phyloP scores from a whole-genome alignment of 2,329 filamentous ascomycete species.

The Lasiodiplodia sp. region DNA sequence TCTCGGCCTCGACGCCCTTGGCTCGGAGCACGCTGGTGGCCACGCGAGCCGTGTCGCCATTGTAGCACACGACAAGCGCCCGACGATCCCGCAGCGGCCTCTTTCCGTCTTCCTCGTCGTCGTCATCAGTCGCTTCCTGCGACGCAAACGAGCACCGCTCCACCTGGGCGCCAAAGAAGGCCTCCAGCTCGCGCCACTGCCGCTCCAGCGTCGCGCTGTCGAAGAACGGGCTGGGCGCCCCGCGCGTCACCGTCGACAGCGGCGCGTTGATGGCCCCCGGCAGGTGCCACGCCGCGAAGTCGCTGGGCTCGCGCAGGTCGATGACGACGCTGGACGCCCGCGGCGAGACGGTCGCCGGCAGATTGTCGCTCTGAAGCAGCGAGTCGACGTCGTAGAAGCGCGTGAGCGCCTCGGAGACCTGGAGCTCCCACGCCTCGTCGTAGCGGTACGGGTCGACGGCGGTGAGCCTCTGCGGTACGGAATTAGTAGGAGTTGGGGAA shows the following conservation, averaged over 20 bases:
- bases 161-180: constrained; percentile 43
- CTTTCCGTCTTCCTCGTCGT: background rate
- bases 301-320: constrained; percentile 37
- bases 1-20: constrained; percentile 45
- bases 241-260: constrained; percentile 45
- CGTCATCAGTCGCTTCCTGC: constrained; percentile 15
- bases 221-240: constrained; percentile 55
- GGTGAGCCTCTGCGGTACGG: constrained; percentile 29
- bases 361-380: background rate
- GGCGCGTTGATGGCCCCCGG: constrained; percentile 43
- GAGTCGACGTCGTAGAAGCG: constrained; percentile 15
- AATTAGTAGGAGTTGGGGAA: constrained; percentile 34
- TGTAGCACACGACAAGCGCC: constrained; percentile 60
- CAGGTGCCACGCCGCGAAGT: constrained; percentile 54
- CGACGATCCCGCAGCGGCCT: constrained; percentile 31
- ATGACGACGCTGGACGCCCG: constrained; percentile 27
- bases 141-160: constrained; percentile 37
- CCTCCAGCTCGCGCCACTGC: constrained; percentile 59
- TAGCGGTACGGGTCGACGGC: constrained; percentile 30
- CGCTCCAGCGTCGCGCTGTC: constrained; percentile 52
- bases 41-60: constrained; percentile 62
- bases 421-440: constrained; percentile 29
- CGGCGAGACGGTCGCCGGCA: background rate
- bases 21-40: constrained; percentile 62
- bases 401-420: constrained; percentile 34